Conservation (phyloP, 1,284 basidiomycete species). For the Phellopilus nigrolimitatus region DNA sequence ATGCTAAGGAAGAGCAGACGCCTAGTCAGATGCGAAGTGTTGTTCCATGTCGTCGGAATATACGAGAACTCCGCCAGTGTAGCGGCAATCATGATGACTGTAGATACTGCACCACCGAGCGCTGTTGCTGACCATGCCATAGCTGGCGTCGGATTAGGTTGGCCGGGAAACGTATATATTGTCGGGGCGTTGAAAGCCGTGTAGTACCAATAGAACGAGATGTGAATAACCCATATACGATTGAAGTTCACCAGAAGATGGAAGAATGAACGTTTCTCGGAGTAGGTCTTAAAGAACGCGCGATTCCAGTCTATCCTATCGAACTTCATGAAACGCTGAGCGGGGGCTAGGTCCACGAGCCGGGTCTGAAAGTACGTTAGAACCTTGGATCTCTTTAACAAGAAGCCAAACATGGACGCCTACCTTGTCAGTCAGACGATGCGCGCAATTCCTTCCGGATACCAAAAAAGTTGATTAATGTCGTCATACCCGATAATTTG, state of each 20-base stretch:
- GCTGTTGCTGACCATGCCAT: conserved; percentile 87
- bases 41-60: conserved; percentile 96
- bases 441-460: conserved; percentile 95
- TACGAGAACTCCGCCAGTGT: conserved; percentile 92
- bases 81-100: conserved; percentile 89
- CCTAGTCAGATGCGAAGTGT: conserved; percentile 88
- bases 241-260: conserved; percentile 98
- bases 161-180: conserved; percentile 58
- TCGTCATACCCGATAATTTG: conserved; percentile 98
- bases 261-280: conserved; percentile 90
- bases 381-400: neutral
- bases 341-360: conserved; percentile 83
- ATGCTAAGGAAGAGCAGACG: conserved; percentile 81
- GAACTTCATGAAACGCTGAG: conserved; percentile 92
- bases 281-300: conserved; percentile 97
- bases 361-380: conserved; percentile 52
- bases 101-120: conserved; percentile 86
- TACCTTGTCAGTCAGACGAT: conserved; percentile 90
- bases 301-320: conserved; percentile 92
- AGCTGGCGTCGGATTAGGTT: conserved; percentile 53
- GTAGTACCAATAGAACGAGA: conserved; percentile 91
- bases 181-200: conserved; percentile 90
- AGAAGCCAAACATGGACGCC: conserved; percentile 19
- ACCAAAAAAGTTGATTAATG: conserved; percentile 99
- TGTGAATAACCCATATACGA: conserved; percentile 94